phyloP scores from a whole-genome alignment of 2,329 filamentous ascomycete species.

The Monosporascus sp. region DNA sequence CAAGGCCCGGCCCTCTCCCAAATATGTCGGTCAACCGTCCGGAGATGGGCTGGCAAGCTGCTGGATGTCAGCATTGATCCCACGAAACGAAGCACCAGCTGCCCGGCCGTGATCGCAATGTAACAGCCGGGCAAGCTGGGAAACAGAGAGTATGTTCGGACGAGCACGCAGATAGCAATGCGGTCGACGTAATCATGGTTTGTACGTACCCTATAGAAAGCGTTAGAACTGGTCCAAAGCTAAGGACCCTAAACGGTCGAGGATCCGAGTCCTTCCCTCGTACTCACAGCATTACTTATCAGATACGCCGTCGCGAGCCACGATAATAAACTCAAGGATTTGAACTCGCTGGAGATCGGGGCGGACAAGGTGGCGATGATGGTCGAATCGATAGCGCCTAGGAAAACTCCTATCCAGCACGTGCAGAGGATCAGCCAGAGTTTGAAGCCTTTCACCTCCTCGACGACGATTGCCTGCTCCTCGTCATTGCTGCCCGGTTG shows the following conservation, averaged over 20 bases:
- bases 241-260: too few species aligned
- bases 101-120: too few species aligned
- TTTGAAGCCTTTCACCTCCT: slow-evolving; percentile 42
- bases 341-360: slow-evolving; percentile 78
- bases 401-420: slow-evolving; percentile 56
- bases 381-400: slow-evolving; percentile 66
- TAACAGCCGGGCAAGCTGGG: too few species aligned
- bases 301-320: slow-evolving; percentile 88
- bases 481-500: slow-evolving; percentile 27
- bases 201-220: background rate
- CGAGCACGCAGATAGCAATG: background rate
- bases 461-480: slow-evolving; percentile 42
- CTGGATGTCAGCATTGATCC: background rate
- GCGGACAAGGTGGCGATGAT: slow-evolving; percentile 81
- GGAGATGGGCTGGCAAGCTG: slow-evolving; percentile 74
- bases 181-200: background rate
- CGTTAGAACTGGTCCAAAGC: background rate
- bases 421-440: slow-evolving; percentile 51
- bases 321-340: slow-evolving; percentile 73
- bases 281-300: slow-evolving; percentile 64
- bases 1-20: slow-evolving; percentile 68
- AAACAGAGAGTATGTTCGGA: too few species aligned
- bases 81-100: background rate
- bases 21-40: slow-evolving; percentile 88
- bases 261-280: background rate